Evolutionary conservation across 768 basidiomycete genomes (phyloP).

Genomic region (Pulveroboletus ravenelii): DNA sequence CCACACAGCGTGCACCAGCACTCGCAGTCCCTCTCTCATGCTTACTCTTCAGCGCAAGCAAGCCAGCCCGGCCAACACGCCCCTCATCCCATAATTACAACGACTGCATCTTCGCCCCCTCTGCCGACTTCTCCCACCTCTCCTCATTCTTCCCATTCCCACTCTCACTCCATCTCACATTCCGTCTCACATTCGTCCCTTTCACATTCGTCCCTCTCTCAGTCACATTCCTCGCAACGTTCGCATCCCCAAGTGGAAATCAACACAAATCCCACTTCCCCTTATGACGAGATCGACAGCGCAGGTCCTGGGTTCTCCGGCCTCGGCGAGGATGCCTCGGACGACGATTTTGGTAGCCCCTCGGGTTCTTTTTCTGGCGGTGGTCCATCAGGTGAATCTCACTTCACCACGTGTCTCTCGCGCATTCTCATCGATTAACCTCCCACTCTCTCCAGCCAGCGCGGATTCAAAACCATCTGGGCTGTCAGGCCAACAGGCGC

Average conservation of each 20-base stretch:
- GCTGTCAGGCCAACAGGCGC: slow-evolving; percentile 28
- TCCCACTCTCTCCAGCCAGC: not conserved
- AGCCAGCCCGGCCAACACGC: not conserved
- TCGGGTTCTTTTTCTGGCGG: slow-evolving; percentile 13
- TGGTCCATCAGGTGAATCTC: not conserved
- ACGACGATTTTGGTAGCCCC: slow-evolving; percentile 22
- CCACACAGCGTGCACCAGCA: too few species aligned
- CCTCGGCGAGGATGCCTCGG: slow-evolving; percentile 23
- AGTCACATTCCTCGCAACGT: slow-evolving; percentile 3
- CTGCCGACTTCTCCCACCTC: slow-evolving; percentile 22
- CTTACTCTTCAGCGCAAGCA: slow-evolving; percentile 18
- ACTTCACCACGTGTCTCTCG: not conserved
- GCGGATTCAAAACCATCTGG: slow-evolving; percentile 14
- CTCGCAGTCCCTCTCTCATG: slow-evolving; percentile 2
- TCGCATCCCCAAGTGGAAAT: slow-evolving; percentile 28
- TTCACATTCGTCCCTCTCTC: slow-evolving; percentile 9
- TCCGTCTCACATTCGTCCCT: slow-evolving; percentile 16
- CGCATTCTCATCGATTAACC: not conserved
- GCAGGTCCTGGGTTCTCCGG: slow-evolving; percentile 26
- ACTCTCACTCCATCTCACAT: slow-evolving; percentile 20
- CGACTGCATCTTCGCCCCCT: slow-evolving; percentile 29
- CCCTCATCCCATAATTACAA: slow-evolving; percentile 31
- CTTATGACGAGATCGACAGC: slow-evolving; percentile 61
- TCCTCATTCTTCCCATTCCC: slow-evolving; percentile 19
- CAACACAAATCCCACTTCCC: slow-evolving; percentile 15